Evolutionary conservation across 1,284 basidiomycete genomes (phyloP), one percentile per base, ranked within the genome.

Genomic region (Apiotrichum veenhuisii): DNA sequence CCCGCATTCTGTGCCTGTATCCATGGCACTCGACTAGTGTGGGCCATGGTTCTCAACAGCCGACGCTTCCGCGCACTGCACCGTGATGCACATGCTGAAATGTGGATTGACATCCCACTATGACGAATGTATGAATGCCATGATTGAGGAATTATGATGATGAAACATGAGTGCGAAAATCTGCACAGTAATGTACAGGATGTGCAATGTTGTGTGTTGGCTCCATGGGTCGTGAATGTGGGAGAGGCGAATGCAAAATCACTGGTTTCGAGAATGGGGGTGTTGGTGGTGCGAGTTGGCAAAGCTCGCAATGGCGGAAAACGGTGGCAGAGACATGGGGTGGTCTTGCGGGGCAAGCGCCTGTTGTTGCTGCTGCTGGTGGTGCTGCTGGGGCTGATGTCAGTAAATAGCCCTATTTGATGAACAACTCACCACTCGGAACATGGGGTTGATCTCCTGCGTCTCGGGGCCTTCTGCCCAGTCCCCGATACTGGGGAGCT

Each of bases 381-480:
- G 40, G 18, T 57, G 45, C 30, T 46, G 56, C 54, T 34, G 56
- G 53, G 33, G 60, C 59, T 56, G 58, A 26, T 25, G 38, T 41
- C n/a, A 50, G 41, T 26, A 33, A 17, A 48, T 18, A 25, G 40
- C 8, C 9, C 20, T 5, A 17, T 30, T 10, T 20, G 42, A 23
- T 26, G 37, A 17, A 14, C n/a, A 20, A 80, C 89, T 82, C 77
- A 91, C 89, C 76, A 92, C 89, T 82, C 88, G 86, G 81, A 92
- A 93, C 77, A 91, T 91, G 38, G 89, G 89, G 75, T 93, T 91
- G 70, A 91, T 89, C 23, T 66, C 57, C 2, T 60, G 62, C 22
- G 67, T 63, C 62, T 65, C 68, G 55, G 63, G 64, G 82, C 62
- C 82, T 18, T 60, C 66, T 34, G 68, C 64, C 64, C 68, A 71